Percentiles rank a stretch among this genome's conserved stretches.
Conservation (phyloP, 768 basidiomycete genomes). For the Russula sp. region DNA sequence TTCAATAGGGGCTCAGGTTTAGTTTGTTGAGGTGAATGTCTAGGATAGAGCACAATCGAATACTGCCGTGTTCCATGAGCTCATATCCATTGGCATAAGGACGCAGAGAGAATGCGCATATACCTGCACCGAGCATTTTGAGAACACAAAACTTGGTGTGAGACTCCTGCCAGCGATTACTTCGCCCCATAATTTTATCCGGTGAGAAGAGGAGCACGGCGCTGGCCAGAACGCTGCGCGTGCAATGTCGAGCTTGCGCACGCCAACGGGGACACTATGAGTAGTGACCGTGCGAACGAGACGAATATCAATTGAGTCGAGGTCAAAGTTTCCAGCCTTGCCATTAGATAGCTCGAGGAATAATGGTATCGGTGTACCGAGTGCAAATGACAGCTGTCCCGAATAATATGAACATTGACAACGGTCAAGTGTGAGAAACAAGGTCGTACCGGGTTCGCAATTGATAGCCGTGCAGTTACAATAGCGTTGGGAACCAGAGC, state of each 20-base stretch:
- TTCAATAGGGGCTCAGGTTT: slow-evolving; percentile 20
- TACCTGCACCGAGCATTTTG: slow-evolving; percentile 21
- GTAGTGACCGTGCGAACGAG: slow-evolving; percentile 20
- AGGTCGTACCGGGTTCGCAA: slow-evolving; percentile 21
- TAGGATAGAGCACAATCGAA: slow-evolving; percentile 16
- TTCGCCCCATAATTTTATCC: slow-evolving; percentile 20
- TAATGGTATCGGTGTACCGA: slow-evolving; percentile 25
- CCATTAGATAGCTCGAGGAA: slow-evolving; percentile 9
- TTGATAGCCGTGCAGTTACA: slow-evolving; percentile 13
- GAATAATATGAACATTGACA: background rate
- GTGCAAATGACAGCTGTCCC: slow-evolving; percentile 22
- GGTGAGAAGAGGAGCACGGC: background rate
- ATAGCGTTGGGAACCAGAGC: background rate
- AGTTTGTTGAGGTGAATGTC: background rate
- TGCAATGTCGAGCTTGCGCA: slow-evolving; percentile 7
- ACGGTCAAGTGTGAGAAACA: background rate
- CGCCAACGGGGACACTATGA: slow-evolving; percentile 8
- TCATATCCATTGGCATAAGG: background rate
- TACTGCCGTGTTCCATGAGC: slow-evolving; percentile 18
- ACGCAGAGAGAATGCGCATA: background rate
- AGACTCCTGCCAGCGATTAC: slow-evolving; percentile 2
- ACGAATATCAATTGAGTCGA: slow-evolving; percentile 17
- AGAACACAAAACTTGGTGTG: slow-evolving; percentile 22
- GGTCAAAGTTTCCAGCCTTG: background rate
- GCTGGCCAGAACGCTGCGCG: slow-evolving; percentile 23